phyloP scores from a whole-genome alignment of 805 yeast species.

The Yamadazyma tumulicola region DNA sequence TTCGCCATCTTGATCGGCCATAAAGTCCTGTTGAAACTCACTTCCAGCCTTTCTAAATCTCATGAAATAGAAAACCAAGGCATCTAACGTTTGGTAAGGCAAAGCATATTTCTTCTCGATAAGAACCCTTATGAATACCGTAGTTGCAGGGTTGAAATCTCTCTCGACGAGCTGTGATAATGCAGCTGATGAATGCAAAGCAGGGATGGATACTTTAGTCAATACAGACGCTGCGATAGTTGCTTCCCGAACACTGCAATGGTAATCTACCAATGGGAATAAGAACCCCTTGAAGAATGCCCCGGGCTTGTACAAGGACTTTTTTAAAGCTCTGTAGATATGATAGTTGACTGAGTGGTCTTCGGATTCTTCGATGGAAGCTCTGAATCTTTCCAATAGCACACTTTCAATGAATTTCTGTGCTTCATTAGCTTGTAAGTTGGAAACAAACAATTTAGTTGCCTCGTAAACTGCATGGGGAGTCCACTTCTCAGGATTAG shows the following conservation, averaged over 20 bases:
- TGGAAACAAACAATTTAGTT: slow-evolving; percentile 88
- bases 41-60: slow-evolving; percentile 69
- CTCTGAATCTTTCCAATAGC: slow-evolving; percentile 67
- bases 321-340: slow-evolving; percentile 85
- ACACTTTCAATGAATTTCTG: slow-evolving; percentile 74
- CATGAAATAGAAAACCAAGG: slow-evolving; percentile 90
- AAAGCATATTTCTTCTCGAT: slow-evolving; percentile 94
- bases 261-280: slow-evolving; percentile 85
- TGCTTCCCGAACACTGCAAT: slow-evolving; percentile 90
- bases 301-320: slow-evolving; percentile 92
- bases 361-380: slow-evolving; percentile 66
- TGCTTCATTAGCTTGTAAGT: slow-evolving; percentile 81
- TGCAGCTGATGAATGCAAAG: slow-evolving; percentile 94
- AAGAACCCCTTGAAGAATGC: slow-evolving; percentile 97
- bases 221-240: slow-evolving; percentile 91
- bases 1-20: slow-evolving; percentile 30
- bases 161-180: slow-evolving; percentile 74
- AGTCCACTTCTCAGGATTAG: slow-evolving; percentile 92
- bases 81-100: slow-evolving; percentile 95
- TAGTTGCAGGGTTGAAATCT: slow-evolving; percentile 84
- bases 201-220: slow-evolving; percentile 87
- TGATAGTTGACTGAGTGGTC: slow-evolving; percentile 86
- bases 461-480: slow-evolving; percentile 95
- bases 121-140: slow-evolving; percentile 84
- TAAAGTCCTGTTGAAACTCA: slow-evolving; percentile 24